Evolutionary conservation across 352 stramenopile genomes (phyloP).

Genomic region (Phytophthora pseudosyringae): DNA sequence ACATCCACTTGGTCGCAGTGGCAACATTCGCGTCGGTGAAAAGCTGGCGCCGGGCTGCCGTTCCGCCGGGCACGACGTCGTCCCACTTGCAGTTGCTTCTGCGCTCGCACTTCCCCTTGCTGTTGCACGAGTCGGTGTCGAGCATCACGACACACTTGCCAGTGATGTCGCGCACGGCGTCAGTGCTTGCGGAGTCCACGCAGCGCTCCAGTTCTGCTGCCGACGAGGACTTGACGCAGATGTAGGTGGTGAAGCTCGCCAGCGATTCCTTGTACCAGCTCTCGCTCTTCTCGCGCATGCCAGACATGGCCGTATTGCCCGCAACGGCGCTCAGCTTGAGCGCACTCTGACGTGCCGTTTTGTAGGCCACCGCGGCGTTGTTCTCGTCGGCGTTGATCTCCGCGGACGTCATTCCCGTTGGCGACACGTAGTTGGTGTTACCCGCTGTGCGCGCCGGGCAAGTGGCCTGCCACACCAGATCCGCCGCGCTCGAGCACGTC

Average conservation of each 20-base stretch:
- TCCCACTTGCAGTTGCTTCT: conserved; percentile 87
- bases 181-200: conserved; percentile 49
- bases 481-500: conserved; percentile 63
- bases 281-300: conserved; percentile 72
- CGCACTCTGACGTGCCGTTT: conserved; percentile 68
- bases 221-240: conserved; percentile 65
- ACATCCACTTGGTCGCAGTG: conserved; percentile 69
- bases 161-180: conserved; percentile 57
- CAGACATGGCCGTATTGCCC: conserved; percentile 69
- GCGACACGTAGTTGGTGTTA: conserved; percentile 66
- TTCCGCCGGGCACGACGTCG: conserved; percentile 49
- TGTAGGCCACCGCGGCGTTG: conserved; percentile 66
- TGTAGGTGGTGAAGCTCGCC: conserved; percentile 69
- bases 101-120: conserved; percentile 68
- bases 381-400: conserved; percentile 73
- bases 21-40: conserved; percentile 66
- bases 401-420: conserved; percentile 53
- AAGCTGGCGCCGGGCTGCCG: conserved; percentile 49
- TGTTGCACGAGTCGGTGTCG: conserved; percentile 58
- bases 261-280: conserved; percentile 78
- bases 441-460: conserved; percentile 56
- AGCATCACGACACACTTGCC: conserved; percentile 63
- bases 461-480: conserved; percentile 59
- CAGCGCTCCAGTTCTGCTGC: conserved; percentile 63
- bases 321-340: conserved; percentile 67